phyloP scores from a whole-genome alignment of 1,284 basidiomycete genomes.

The Tetrapyrgos nigripes region DNA sequence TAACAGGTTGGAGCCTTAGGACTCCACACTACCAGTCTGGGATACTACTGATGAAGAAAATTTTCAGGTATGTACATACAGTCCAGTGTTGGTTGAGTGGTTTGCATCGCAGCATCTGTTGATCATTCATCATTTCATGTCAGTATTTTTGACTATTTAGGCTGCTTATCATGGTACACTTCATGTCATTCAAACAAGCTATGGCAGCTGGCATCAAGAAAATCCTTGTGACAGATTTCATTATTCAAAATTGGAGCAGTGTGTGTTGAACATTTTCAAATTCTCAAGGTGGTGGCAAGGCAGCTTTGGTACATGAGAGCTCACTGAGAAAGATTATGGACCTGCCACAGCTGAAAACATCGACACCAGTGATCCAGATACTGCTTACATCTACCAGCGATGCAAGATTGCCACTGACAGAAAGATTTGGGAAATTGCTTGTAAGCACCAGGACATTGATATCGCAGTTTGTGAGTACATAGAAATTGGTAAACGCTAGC shows the following conservation, averaged over 20 bases:
- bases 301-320: constrained; percentile 4
- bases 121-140: too few species aligned
- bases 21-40: too few species aligned
- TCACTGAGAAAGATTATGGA: constrained; percentile 18
- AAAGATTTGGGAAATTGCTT: constrained; percentile 34
- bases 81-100: too few species aligned
- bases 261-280: not conserved
- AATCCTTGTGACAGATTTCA: not conserved
- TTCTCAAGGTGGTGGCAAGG: constrained; percentile 2
- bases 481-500: too few species aligned
- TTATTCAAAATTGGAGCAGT: not conserved
- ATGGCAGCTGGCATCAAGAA: constrained; percentile 1
- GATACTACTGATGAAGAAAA: too few species aligned
- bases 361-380: constrained; percentile 12
- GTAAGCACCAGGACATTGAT: constrained; percentile 29
- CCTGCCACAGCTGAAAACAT: constrained; percentile 25
- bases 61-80: too few species aligned
- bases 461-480: constrained; percentile 28
- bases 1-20: too few species aligned
- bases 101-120: too few species aligned
- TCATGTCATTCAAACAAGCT: not conserved
- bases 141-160: too few species aligned
- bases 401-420: constrained; percentile 33
- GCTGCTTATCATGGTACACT: not conserved
- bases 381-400: constrained; percentile 25